Percentiles rank a stretch among this genome's conserved stretches.
Conservation (phyloP, 768 basidiomycete genomes). For the Krasilnikovozyma curviuscula region DNA sequence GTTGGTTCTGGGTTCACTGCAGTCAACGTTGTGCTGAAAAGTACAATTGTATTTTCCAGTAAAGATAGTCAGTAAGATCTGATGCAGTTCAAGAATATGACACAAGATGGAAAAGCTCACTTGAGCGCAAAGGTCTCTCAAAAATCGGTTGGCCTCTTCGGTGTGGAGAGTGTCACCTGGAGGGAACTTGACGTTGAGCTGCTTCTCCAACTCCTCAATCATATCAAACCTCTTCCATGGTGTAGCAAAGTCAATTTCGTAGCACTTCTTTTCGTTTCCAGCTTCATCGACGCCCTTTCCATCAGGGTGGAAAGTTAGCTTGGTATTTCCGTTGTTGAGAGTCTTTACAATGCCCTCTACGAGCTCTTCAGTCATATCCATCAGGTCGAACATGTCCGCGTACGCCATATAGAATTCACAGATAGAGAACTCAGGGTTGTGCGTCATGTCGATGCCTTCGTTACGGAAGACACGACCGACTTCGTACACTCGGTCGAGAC, state of each 20-base stretch:
- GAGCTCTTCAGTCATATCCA: conserved; percentile 88
- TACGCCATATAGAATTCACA: conserved; percentile 99
- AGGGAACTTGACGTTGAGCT: conserved; percentile 79
- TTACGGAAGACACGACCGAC: conserved; percentile 96
- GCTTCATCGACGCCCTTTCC: conserved; percentile 57
- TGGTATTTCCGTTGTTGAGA: conserved; percentile 60
- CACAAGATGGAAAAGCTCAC: too few species aligned
- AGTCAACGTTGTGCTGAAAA: conserved; percentile 76
- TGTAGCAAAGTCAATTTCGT: conserved; percentile 66
- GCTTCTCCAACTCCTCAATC: conserved; percentile 89
- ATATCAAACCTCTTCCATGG: conserved; percentile 99
- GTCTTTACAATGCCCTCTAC: conserved; percentile 78
- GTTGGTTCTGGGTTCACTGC: conserved; percentile 86
- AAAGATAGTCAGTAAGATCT: too few species aligned
- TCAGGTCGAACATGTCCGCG: conserved; percentile 94
- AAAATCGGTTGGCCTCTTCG: conserved; percentile 67
- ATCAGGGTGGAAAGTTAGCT: conserved; percentile 73
- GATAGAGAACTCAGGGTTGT: conserved; percentile 98
- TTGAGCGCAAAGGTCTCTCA: conserved; percentile 67
- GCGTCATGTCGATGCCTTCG: conserved; percentile 95
- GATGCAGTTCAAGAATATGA: not conserved
- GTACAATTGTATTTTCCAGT: not conserved
- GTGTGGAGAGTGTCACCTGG: conserved; percentile 77
- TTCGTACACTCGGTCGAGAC: conserved; percentile 92
- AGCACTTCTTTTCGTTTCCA: conserved; percentile 33